Conservation (phyloP, 768 basidiomycete species). For the Pisolithus marmoratus region DNA sequence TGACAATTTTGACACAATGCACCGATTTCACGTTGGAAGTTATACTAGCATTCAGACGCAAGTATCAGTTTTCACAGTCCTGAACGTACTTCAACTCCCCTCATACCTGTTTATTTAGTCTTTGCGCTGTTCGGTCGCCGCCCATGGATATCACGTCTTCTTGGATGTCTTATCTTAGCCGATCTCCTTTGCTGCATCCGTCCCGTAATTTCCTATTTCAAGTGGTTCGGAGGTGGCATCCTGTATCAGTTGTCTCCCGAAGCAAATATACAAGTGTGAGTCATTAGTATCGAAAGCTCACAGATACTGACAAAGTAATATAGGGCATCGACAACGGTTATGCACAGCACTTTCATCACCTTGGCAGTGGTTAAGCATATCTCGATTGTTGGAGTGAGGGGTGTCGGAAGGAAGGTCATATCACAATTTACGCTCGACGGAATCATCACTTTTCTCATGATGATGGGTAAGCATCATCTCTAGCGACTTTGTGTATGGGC, state of each 20-base stretch:
- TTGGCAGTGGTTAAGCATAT: neutral
- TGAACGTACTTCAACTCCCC: too few species aligned
- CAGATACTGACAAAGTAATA: neutral
- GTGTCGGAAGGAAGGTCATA: neutral
- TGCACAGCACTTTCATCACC: neutral
- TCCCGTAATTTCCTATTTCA: neutral
- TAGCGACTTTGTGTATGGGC: neutral
- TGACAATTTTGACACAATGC: neutral
- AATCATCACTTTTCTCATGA: too few species aligned
- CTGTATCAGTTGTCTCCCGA: neutral
- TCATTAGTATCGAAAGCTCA: neutral
- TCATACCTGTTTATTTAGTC: too few species aligned
- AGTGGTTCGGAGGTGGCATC: neutral
- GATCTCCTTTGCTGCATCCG: neutral
- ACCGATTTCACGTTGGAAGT: neutral
- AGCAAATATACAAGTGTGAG: neutral
- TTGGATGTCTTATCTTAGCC: neutral
- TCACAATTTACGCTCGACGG: too few species aligned
- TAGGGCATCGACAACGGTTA: neutral
- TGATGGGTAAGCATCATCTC: neutral
- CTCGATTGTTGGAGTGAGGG: neutral
- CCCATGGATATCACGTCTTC: neutral
- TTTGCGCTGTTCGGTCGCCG: neutral
- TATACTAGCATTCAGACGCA: neutral
- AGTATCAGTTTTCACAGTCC: neutral